phyloP scores from a whole-genome alignment of 2,329 filamentous ascomycete species.

The Ceratocystis papillata region DNA sequence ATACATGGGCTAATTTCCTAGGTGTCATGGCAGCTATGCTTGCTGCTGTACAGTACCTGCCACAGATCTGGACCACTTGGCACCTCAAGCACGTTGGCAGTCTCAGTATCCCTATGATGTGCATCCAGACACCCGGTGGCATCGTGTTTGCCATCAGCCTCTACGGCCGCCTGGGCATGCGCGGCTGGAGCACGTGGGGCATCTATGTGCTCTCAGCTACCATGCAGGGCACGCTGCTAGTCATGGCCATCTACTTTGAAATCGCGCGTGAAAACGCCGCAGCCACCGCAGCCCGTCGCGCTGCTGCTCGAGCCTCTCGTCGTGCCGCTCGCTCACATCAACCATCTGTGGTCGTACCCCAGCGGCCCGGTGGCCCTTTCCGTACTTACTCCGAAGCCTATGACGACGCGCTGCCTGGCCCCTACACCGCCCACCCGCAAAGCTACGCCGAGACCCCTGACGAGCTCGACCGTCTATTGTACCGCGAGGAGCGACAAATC shows the following conservation, averaged over 20 bases:
- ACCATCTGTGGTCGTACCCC: conserved; percentile 25
- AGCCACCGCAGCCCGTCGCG: conserved; percentile 28
- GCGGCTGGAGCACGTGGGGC: conserved; percentile 92
- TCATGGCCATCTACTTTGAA: conserved; percentile 71
- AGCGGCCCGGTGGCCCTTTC: conserved; percentile 33
- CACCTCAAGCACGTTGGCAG: conserved; percentile 75
- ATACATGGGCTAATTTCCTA: conserved; percentile 73
- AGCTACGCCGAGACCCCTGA: conserved; percentile 43
- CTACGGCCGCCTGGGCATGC: conserved; percentile 63
- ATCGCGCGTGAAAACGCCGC: conserved; percentile 29
- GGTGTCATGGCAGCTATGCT: conserved; percentile 69
- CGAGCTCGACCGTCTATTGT: conserved; percentile 41
- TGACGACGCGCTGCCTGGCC: conserved; percentile 42
- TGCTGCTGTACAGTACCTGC: conserved; percentile 82
- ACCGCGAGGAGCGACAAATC: conserved; percentile 42
- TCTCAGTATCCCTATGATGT: conserved; percentile 94
- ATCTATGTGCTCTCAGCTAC: conserved; percentile 77
- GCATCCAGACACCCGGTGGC: conserved; percentile 88
- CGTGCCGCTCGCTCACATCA: conserved; percentile 27
- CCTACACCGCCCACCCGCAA: conserved; percentile 43
- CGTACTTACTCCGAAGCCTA: conserved; percentile 42
- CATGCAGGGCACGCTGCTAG: conserved; percentile 71
- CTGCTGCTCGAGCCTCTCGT: conserved; percentile 30
- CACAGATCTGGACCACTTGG: conserved; percentile 90
- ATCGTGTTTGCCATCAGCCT: conserved; percentile 82